phyloP scores from a whole-genome alignment of 768 basidiomycete genomes.

The Tylopilus sp. region DNA sequence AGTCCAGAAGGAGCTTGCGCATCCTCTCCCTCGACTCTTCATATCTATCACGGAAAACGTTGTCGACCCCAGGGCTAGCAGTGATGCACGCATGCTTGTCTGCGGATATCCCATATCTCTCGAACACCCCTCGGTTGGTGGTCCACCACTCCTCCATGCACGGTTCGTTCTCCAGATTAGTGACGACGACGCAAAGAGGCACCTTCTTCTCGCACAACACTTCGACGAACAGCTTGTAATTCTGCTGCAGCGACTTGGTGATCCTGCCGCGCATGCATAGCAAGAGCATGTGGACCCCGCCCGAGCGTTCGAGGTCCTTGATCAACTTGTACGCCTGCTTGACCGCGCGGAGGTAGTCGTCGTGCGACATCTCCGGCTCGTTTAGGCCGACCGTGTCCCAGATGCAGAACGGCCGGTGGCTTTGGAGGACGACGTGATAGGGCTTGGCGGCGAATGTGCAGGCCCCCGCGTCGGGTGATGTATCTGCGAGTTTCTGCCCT shows the following conservation, averaged over 20 bases:
- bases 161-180: slow-evolving; percentile 36
- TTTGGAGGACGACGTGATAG: slow-evolving; percentile 22
- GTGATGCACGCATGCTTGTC: slow-evolving; percentile 41
- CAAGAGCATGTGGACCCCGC: slow-evolving; percentile 40
- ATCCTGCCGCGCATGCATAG: slow-evolving; percentile 39
- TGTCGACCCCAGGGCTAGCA: slow-evolving; percentile 25
- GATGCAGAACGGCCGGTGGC: slow-evolving; percentile 17
- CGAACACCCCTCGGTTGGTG: slow-evolving; percentile 32
- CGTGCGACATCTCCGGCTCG: slow-evolving; percentile 19
- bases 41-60: slow-evolving; percentile 26
- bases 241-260: slow-evolving; percentile 33
- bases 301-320: slow-evolving; percentile 26
- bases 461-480: slow-evolving; percentile 31
- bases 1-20: slow-evolving; percentile 11
- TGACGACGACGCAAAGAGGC: slow-evolving; percentile 38
- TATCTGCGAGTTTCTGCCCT: slow-evolving; percentile 22
- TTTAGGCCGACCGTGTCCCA: slow-evolving; percentile 35
- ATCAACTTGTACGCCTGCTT: slow-evolving; percentile 33
- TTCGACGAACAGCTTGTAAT: slow-evolving; percentile 38
- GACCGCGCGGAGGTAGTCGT: slow-evolving; percentile 23
- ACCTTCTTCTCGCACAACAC: slow-evolving; percentile 38
- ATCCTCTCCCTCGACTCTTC: slow-evolving; percentile 30
- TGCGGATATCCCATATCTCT: slow-evolving; percentile 25
- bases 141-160: slow-evolving; percentile 40
- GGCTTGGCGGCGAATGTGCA: slow-evolving; percentile 33